These are phyloP conservation scores for Yarrowia keelungensis DNA, from an alignment of 805 yeast species.

Conservation along the genomic window DNA sequence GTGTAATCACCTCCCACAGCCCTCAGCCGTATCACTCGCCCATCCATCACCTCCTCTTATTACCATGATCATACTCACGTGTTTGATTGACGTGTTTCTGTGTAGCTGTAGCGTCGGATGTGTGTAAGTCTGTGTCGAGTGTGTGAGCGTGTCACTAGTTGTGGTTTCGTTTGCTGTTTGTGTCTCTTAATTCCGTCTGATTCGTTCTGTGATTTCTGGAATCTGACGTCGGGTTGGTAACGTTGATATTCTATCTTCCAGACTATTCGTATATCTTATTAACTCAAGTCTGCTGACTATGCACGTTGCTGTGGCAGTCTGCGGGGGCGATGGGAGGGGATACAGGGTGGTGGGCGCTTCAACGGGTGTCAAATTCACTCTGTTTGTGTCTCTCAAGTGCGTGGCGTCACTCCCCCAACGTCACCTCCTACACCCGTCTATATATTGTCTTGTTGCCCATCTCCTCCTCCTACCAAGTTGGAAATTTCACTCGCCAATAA, in stretches of 20 bases:
- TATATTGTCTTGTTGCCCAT: too few relatives aligned
- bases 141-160: neutral
- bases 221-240: too few relatives aligned
- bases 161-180: neutral
- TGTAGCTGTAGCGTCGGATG: neutral
- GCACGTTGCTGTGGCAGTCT: conserved; percentile 26
- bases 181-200: neutral
- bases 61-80: neutral
- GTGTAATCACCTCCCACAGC: too few relatives aligned
- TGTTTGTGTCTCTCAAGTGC: neutral
- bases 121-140: neutral
- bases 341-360: neutral
- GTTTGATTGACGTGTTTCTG: neutral
- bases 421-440: too few relatives aligned
- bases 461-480: neutral
- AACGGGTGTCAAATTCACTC: neutral
- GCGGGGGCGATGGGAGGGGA: conserved; percentile 12
- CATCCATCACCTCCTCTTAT: too few relatives aligned
- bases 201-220: neutral
- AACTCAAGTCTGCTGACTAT: conserved; percentile 32
- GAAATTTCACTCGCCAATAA: conserved; percentile 35
- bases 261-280: conserved; percentile 1
- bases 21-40: too few relatives aligned
- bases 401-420: too few relatives aligned
- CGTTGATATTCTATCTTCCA: neutral